Base-by-base conservation (phyloP, 106 monocot species). In the Apostasia ramifera region DNA sequence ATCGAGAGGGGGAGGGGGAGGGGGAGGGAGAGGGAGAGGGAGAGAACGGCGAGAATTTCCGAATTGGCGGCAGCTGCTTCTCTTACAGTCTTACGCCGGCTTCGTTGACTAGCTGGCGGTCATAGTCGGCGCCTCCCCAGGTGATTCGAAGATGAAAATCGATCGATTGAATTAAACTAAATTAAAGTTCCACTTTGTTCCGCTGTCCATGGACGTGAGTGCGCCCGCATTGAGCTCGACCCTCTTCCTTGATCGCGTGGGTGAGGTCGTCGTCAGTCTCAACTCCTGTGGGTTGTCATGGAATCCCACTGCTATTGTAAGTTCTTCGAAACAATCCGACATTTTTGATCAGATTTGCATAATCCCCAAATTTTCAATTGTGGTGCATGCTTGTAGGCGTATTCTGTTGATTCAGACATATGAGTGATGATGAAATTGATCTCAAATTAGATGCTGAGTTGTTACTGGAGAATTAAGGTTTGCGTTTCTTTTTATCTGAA, bases 161-260 rank as follows among this genome's bases (percentile, higher is more conserved):
- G 26, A 26, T 26, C 26, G 26, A 26, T 26, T 26, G 26, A 26
- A 26, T 26, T 26, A 26, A 26, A 26, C 26, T 26, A 26, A 26
- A 26, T 26, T 26, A 26, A 26, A 59, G 59, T 59, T 43, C 10
- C 2, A 10, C 47, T 51, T 46, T 47, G 39, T 9, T 47, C 54
- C 4, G 41, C 47, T 15, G 4, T 10, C 53, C 44, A 79, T 78
- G 81, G 81, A 76, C 5, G 55, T 55, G 57, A 67, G 50, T 26
- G 73, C 48, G 43, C 44, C 66, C 13, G 60, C 44, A 47, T 38
- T 59, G 68, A 76, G 74, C 60, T 75, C 79, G 55, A 75, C 63
- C 56, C 63, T 93, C 39, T 77, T 86, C 59, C 40, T 93, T 63
- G 86, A 86, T 66, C 50, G 84, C 61, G 74, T 86, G 66, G 88